These are phyloP conservation scores for Euphrasia arctica DNA, from an alignment of 305 asterid species.

Conservation along the genomic window DNA sequence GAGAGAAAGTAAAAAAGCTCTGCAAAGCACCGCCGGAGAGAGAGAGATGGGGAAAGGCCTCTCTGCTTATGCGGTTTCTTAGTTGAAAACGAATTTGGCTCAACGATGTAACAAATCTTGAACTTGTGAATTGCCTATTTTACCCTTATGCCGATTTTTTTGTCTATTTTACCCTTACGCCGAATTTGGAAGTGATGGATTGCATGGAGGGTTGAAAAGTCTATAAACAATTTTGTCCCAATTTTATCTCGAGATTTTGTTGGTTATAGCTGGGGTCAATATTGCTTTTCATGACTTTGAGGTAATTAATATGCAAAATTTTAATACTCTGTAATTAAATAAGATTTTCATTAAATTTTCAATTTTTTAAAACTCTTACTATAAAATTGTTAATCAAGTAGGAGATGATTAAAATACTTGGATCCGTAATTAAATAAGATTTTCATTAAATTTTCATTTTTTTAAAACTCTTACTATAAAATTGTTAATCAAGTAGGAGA, in stretches of 20 bases:
- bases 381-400: too few relatives aligned
- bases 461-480: too few relatives aligned
- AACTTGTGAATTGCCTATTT: constrained; percentile 18
- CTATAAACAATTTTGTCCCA: neutral
- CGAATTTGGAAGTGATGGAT: neutral
- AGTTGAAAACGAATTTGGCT: constrained; percentile 45
- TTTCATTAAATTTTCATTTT: too few relatives aligned
- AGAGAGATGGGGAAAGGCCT: constrained; percentile 26
- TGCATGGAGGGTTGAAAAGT: constrained; percentile 9
- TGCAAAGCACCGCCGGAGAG: constrained; percentile 27
- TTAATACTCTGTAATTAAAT: too few relatives aligned
- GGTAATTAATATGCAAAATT: neutral
- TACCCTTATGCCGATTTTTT: too few relatives aligned
- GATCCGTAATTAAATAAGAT: too few relatives aligned
- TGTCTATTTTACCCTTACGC: too few relatives aligned
- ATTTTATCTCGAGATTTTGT: neutral
- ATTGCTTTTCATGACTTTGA: neutral
- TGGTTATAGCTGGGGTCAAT: neutral
- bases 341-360: too few relatives aligned
- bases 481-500: too few relatives aligned
- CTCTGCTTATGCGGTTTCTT: constrained; percentile 46
- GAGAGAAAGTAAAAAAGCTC: constrained; percentile 27
- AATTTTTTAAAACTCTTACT: too few relatives aligned
- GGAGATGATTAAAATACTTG: too few relatives aligned
- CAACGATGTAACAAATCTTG: constrained; percentile 36